Evolutionary conservation across 805 yeast genomes (phyloP).

Genomic region (Metschnikowia shivogae): DNA sequence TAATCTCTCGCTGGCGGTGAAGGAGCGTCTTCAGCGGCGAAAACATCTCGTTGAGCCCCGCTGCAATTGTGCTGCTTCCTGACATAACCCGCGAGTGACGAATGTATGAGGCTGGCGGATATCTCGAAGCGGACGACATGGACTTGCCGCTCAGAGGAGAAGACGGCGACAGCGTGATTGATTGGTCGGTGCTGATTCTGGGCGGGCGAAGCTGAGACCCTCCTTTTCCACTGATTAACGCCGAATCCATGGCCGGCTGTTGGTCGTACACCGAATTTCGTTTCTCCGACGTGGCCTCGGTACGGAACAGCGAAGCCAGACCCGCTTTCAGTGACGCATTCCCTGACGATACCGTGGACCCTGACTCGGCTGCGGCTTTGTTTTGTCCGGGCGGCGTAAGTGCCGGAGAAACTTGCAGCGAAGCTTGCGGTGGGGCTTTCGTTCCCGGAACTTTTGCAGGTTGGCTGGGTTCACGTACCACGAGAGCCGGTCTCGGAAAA

Average conservation of each 20-base stretch:
- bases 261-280: no score
- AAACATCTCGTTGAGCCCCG: slow-evolving; percentile 12
- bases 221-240: neutral
- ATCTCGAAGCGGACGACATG: slow-evolving; percentile 10
- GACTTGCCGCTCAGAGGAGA: slow-evolving; percentile 13
- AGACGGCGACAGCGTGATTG: slow-evolving; percentile 8
- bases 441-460: no score
- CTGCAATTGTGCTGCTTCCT: slow-evolving; percentile 12
- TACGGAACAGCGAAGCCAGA: neutral
- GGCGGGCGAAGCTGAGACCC: slow-evolving; percentile 10
- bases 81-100: slow-evolving; percentile 17
- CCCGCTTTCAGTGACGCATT: neutral
- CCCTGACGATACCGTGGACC: neutral
- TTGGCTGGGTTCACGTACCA: no score
- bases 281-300: neutral
- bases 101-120: slow-evolving; percentile 16
- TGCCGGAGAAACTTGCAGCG: no score
- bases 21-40: slow-evolving; percentile 17
- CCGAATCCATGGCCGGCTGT: neutral
- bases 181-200: slow-evolving; percentile 11
- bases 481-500: neutral
- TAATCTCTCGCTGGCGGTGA: slow-evolving; percentile 16
- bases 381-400: no score
- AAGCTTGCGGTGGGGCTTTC: no score
- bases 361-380: no score